Evolutionary conservation across 2,329 filamentous ascomycete species (phyloP).

Genomic region (Talaromyces sp.): DNA sequence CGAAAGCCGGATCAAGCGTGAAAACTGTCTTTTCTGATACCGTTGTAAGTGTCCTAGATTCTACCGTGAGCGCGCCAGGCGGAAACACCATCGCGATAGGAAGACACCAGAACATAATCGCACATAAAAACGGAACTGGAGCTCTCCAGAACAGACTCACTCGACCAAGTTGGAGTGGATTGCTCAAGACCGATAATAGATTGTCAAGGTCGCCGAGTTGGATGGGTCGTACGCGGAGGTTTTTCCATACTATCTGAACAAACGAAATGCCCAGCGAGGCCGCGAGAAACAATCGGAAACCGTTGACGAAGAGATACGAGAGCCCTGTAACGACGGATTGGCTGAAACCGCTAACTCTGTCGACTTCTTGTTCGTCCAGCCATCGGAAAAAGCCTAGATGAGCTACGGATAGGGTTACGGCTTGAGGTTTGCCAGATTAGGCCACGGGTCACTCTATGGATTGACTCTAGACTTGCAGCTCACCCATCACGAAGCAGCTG

Average conservation of each 20-base stretch:
- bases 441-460: neutral
- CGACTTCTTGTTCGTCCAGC: constrained; percentile 2
- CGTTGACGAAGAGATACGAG: constrained; percentile 11
- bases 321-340: constrained; percentile 12
- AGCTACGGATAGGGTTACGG: constrained; percentile 3
- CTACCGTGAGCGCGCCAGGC: constrained; percentile 10
- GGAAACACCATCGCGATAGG: constrained; percentile 15
- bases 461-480: neutral
- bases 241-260: constrained; percentile 14
- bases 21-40: neutral
- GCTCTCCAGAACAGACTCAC: neutral
- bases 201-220: constrained; percentile 7
- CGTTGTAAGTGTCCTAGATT: neutral
- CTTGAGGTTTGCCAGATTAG: constrained; percentile 1
- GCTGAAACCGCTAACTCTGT: neutral
- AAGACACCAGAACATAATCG: constrained; percentile 13
- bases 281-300: constrained; percentile 11
- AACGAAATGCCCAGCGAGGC: constrained; percentile 15
- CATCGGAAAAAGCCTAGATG: constrained; percentile 15
- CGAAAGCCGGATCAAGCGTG: neutral
- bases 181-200: constrained; percentile 6
- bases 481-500: constrained; percentile 10
- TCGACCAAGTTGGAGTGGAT: constrained; percentile 12
- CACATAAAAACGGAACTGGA: constrained; percentile 12
- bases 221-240: neutral